Evolutionary conservation across 805 yeast genomes (phyloP), one percentile per base, ranked within the genome.

Genomic region (Wickerhamiella bombiphila): DNA sequence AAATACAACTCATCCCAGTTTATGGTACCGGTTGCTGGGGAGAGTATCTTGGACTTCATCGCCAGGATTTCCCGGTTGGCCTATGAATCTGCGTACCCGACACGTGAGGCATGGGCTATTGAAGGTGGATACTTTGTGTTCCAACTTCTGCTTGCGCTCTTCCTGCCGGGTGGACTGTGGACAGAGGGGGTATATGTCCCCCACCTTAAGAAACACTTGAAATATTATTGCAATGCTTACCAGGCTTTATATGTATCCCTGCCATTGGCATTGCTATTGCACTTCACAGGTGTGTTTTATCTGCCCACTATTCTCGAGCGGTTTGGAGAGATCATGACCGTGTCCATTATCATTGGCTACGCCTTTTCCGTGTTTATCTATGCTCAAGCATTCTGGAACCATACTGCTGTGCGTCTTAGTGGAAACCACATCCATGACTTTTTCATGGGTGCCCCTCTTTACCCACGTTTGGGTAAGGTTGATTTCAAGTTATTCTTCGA

Each of bases 401-500:
- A 74, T 41, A 93, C 82, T 53, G 82, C 80, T 58, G 88, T 82
- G 57, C 68, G 91, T 45, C 74, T 88, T 88, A 76, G 96, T 6
- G 96, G 97, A 17, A 82, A 80, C 59, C 78, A 71, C 52, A 59
- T 91, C 47, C 88, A 85, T 55, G 98, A 91, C 59, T 66, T 83
- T 53, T 91, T 91, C 64, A 76, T 91, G 93, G 98, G 98, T 35
- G 95, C 95, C 13, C 93, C 96, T 30, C 71, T 91, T 57, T 91
- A 91, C 60, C 98, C 98, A 45, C 71, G 98, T 57, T 67, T 88
- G 55, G 97, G 96, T 30, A 77, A 76, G 50, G 69, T 88, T 51
- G 98, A 91, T 61, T 66, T 83, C 58, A 91, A 91, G 68, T 83
- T 91, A 93, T 91, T 91, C 60, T 88, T 85, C 57, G 98, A 91